Evolutionary conservation across 805 yeast genomes (phyloP).

Genomic region (Pichia manshurica): DNA sequence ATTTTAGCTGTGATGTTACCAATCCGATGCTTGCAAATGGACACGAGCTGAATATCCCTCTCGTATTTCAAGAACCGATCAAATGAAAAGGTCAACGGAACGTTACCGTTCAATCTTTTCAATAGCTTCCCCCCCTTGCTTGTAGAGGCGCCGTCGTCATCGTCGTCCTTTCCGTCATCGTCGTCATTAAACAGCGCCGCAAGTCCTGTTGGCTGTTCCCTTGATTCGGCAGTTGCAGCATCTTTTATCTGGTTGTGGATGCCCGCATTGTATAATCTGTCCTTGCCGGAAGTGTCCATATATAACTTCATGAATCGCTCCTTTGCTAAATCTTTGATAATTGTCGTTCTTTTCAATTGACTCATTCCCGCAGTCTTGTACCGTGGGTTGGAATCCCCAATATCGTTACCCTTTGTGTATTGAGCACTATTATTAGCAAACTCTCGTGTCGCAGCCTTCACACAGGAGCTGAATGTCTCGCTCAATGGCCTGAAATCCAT

Average conservation of each 20-base stretch:
- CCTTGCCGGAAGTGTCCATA: slow-evolving; percentile 10
- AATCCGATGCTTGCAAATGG: slow-evolving; percentile 57
- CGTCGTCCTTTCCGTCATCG: slow-evolving; percentile 9
- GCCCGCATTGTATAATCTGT: slow-evolving; percentile 10
- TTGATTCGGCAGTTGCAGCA: not conserved
- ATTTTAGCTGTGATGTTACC: slow-evolving; percentile 65
- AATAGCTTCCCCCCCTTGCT: slow-evolving; percentile 9
- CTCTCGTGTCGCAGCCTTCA: slow-evolving; percentile 26
- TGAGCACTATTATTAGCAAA: slow-evolving; percentile 2
- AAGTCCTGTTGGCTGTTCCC: not conserved
- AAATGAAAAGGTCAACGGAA: slow-evolving; percentile 57
- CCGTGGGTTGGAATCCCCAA: slow-evolving; percentile 4
- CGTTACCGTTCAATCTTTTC: slow-evolving; percentile 41
- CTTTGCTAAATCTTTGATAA: slow-evolving; percentile 55
- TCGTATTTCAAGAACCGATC: slow-evolving; percentile 61
- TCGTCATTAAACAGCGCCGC: slow-evolving; percentile 6
- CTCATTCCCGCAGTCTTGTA: slow-evolving; percentile 10
- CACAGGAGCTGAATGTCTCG: slow-evolving; percentile 32
- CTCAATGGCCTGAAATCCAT: slow-evolving; percentile 27
- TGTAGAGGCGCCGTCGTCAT: not conserved
- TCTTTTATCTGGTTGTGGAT: slow-evolving; percentile 15
- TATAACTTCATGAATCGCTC: slow-evolving; percentile 20
- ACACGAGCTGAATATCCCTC: slow-evolving; percentile 58
- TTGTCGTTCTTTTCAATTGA: slow-evolving; percentile 51
- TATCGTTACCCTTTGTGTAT: slow-evolving; percentile 1